Evolutionary conservation across 2,329 filamentous ascomycete genomes (phyloP), one percentile per base, ranked within the genome.

Genomic region (Bisporella sp.): DNA sequence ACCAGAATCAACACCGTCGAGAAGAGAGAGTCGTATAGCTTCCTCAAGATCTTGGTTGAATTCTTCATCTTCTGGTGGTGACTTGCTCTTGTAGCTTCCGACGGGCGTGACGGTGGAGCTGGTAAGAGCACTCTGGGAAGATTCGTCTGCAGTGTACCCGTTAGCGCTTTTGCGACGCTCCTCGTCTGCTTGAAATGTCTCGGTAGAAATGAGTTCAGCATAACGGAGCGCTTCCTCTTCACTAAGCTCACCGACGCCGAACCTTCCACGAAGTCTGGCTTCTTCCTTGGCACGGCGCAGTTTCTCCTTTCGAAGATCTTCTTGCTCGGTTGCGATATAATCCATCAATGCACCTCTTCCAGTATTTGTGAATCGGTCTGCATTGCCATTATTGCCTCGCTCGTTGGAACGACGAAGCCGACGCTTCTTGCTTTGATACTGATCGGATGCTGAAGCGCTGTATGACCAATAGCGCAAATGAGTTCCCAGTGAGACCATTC

Each of bases 401-500:
- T 82, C 63, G 21, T 54, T 54, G 1, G 82, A 79, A 51, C 89
- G 84, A 37, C 89, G 84, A 11, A 85, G 71, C 6, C 82, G 84
- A n/a, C 90, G 85, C 68, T 95, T 96, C 55, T 80, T 87, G 50
- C 82, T 83, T 46, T 85, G 79, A 53, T 85, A 81, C 54, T 89
- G 83, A 60, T 86, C 84, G 0, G 85, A 85, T 7, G 78, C 78
- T 29, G 78, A 78, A n/a, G 90, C 92, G 66, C 88, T 95, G 65
- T 95, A 97, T 4, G 87, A 84, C 93, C 93, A 99, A 66, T 90
- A 97, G 9, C 89, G 86, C 13, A 99, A 71, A 62, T 92, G 87
- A 0, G 87, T 87, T 8, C 93, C 93, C 46, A 96, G 82, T 1
- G 91, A 86, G 1, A 96, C 84, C 54, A 96, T 82, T 5, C 93